Evolutionary conservation across 2,329 filamentous ascomycete genomes (phyloP).

Genomic region (Ceratocystis variospora): DNA sequence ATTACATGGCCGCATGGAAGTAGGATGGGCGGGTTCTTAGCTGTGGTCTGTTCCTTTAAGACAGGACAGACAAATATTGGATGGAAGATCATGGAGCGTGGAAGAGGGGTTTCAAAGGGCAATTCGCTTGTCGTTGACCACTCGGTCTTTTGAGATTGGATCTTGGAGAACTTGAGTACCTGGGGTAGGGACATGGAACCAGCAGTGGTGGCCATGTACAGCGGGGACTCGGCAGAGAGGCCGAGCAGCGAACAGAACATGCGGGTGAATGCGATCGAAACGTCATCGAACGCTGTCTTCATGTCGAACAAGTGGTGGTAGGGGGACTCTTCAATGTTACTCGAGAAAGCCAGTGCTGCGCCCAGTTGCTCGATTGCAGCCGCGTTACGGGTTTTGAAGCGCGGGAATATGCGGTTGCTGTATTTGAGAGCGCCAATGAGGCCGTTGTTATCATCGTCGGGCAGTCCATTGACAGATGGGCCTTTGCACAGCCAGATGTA

Average conservation of each 20-base stretch:
- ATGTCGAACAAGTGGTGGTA: slow-evolving; percentile 70
- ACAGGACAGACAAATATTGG: slow-evolving; percentile 97
- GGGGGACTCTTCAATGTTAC: slow-evolving; percentile 62
- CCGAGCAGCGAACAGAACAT: slow-evolving; percentile 91
- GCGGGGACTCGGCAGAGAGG: slow-evolving; percentile 76
- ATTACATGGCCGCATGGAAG: slow-evolving; percentile 92
- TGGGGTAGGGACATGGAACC: slow-evolving; percentile 83
- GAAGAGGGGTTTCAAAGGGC: slow-evolving; percentile 57
- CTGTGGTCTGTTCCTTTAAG: slow-evolving; percentile 89
- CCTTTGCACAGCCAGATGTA: slow-evolving; percentile 80
- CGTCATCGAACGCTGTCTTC: slow-evolving; percentile 63
- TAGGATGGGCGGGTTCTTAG: slow-evolving; percentile 90
- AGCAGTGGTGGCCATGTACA: slow-evolving; percentile 85
- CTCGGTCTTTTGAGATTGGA: slow-evolving; percentile 81
- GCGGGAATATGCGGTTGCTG: slow-evolving; percentile 57
- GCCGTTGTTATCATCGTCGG: slow-evolving; percentile 41
- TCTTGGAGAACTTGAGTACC: slow-evolving; percentile 72
- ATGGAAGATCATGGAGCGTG: slow-evolving; percentile 60
- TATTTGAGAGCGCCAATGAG: slow-evolving; percentile 57
- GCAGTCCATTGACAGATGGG: slow-evolving; percentile 38
- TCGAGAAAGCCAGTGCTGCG: slow-evolving; percentile 63
- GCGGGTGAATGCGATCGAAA: slow-evolving; percentile 73
- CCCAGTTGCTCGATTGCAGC: slow-evolving; percentile 69
- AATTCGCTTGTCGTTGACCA: slow-evolving; percentile 90
- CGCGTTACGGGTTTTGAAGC: slow-evolving; percentile 61